Base-by-base conservation (phyloP, 345 rosid genomes). In the Ceriops decandra region DNA sequence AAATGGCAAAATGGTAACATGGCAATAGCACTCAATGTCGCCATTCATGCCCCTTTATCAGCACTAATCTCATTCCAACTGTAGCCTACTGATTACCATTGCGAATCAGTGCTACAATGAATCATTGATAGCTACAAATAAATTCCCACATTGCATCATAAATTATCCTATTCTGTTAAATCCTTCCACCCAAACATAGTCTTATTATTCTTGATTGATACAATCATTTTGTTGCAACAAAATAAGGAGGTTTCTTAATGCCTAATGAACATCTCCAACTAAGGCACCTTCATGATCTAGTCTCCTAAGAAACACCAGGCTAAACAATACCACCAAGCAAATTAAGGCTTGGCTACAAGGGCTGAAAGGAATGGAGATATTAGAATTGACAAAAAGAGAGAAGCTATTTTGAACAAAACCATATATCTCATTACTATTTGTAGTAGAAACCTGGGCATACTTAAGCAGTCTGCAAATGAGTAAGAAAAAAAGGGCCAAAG, bases 401-500 rank as follows among this genome's bases (percentile, higher is more conserved):
- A n/a, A 5, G 15, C 46, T 38, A 16, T 27, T 31, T 38, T 24
- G 58, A 36, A 59, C 28, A 42, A 42, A 42, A 42, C 3, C 49
- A 42, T 42, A 42, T 11, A 42, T 27, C 27, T 52, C 35, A 4
- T 32, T 20, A 11, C 33, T 57, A 17, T 57, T 67, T 52, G 19
- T 26, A 11, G 17, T 7, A 61, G 19, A 33, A 10, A 49, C 52
- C 66, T 42, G 49, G 57, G 62, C 21, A 53, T 57, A 31, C 24
- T 68, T 1, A 22, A 51, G 63, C 26, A 24, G 31, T 47, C 47
- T 62, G 67, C 64, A 73, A 27, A 67, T 13, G 19, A 42, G 49
- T 15, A 42, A 42, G 13, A 68, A 67, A 13, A 57, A 49, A 67
- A 35, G 46, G 64, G 63, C 24, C 24, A 75, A 63, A 79, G 64